Conservation (phyloP, 1,284 basidiomycete genomes). For the Fomitopsis schrenkii region DNA sequence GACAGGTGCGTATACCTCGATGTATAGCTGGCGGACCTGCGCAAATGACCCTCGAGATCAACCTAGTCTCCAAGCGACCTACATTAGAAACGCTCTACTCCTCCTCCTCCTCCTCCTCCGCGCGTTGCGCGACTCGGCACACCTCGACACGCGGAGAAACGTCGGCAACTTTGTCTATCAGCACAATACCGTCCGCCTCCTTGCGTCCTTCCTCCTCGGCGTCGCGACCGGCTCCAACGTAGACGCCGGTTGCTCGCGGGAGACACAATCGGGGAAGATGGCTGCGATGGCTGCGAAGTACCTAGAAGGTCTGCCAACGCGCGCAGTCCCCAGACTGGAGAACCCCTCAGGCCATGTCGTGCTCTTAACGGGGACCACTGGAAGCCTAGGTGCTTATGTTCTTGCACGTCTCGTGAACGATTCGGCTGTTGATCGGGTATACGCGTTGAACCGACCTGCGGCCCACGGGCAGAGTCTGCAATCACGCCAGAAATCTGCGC, state of each 20-base stretch:
- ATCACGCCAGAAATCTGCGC: slow-evolving; percentile 19
- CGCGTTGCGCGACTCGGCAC: slow-evolving; percentile 25
- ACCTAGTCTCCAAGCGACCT: slow-evolving; percentile 35
- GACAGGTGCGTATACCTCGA: slow-evolving; percentile 31
- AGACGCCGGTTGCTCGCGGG: slow-evolving; percentile 3
- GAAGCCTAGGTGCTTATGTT: slow-evolving; percentile 27
- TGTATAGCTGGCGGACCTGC: neutral
- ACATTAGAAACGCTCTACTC: slow-evolving; percentile 36
- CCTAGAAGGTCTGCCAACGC: slow-evolving; percentile 21
- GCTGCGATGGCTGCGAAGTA: slow-evolving; percentile 28
- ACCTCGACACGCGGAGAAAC: slow-evolving; percentile 18
- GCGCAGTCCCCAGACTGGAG: neutral
- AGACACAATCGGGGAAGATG: slow-evolving; percentile 20
- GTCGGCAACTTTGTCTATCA: slow-evolving; percentile 32
- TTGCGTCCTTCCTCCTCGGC: slow-evolving; percentile 22
- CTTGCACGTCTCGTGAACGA: slow-evolving; percentile 21
- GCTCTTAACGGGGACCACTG: slow-evolving; percentile 33
- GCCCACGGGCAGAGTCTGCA: slow-evolving; percentile 8
- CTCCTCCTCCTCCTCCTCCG: too few species aligned
- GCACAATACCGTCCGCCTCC: slow-evolving; percentile 25
- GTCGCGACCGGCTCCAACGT: slow-evolving; percentile 4
- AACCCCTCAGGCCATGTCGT: slow-evolving; percentile 9
- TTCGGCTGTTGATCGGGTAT: slow-evolving; percentile 20
- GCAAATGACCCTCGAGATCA: too few species aligned
- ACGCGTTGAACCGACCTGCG: slow-evolving; percentile 26